phyloP scores from a whole-genome alignment of 2,329 filamentous ascomycete species.

The Hymenoscyphus infarciens region DNA sequence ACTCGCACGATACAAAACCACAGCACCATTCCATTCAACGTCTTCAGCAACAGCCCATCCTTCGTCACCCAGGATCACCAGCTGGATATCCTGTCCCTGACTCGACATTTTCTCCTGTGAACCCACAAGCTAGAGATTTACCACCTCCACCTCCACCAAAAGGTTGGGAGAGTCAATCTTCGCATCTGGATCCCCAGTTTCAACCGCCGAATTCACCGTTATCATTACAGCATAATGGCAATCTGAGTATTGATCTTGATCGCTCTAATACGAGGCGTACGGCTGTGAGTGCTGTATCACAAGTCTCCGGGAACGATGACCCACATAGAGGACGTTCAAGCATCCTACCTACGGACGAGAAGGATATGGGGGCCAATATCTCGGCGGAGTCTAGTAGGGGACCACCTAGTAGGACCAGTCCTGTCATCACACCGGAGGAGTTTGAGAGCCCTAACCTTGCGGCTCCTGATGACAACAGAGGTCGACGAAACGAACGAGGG shows the following conservation, averaged over 20 bases:
- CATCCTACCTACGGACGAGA: conserved; percentile 9
- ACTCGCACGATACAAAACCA: not conserved
- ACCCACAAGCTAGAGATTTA: conserved; percentile 20
- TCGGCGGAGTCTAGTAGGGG: not conserved
- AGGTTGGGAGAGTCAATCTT: conserved; percentile 13
- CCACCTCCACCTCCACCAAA: conserved; percentile 28
- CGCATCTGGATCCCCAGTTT: conserved; percentile 11
- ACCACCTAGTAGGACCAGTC: not conserved
- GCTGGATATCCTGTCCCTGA: conserved; percentile 28
- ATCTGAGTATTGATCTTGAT: conserved; percentile 19
- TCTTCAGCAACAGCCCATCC: conserved; percentile 20
- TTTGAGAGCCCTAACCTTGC: not conserved
- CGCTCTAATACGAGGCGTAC: conserved; percentile 27
- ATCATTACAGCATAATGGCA: conserved; percentile 8
- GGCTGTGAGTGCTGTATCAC: conserved; percentile 21
- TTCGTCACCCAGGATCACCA: conserved; percentile 28
- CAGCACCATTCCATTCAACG: conserved; percentile 19
- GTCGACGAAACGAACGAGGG: not conserved
- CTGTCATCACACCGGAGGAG: conserved; percentile 6
- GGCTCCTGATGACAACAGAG: not conserved
- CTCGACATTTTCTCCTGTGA: conserved; percentile 25
- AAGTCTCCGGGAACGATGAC: conserved; percentile 6
- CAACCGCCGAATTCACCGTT: conserved; percentile 3
- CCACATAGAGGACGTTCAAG: not conserved
- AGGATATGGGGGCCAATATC: conserved; percentile 5